phyloP scores from a whole-genome alignment of 2,329 filamentous ascomycete genomes.

The Aspergillus floridensis region DNA sequence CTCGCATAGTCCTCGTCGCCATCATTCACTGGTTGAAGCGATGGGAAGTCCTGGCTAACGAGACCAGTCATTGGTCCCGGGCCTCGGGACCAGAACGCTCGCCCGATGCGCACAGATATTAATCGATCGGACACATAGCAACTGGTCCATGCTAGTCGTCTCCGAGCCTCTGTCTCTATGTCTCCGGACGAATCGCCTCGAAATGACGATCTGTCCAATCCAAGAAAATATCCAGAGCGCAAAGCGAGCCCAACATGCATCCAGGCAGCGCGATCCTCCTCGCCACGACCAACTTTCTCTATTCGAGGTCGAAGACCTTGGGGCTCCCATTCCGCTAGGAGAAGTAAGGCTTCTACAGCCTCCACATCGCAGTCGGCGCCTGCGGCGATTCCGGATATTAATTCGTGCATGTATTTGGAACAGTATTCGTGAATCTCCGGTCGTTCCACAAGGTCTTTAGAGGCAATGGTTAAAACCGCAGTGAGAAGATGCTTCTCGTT shows the following conservation, averaged over 20 bases:
- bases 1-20: conserved; percentile 66
- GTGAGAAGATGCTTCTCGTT: conserved; percentile 67
- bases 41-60: conserved; percentile 65
- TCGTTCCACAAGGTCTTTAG: conserved; percentile 66
- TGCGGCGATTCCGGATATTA: conserved; percentile 65
- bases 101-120: conserved; percentile 68
- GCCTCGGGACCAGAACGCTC: conserved; percentile 71
- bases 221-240: conserved; percentile 67
- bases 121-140: conserved; percentile 67
- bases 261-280: conserved; percentile 73
- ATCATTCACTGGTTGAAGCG: conserved; percentile 56
- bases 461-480: conserved; percentile 67
- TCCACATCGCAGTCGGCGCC: conserved; percentile 67
- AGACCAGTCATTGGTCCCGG: conserved; percentile 66
- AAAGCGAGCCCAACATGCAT: conserved; percentile 72
- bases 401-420: conserved; percentile 66
- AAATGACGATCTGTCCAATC: conserved; percentile 67
- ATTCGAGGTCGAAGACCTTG: conserved; percentile 61
- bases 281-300: conserved; percentile 65
- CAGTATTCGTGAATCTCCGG: conserved; percentile 64
- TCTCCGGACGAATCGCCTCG: conserved; percentile 59
- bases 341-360: conserved; percentile 66
- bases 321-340: conserved; percentile 72
- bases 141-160: conserved; percentile 66
- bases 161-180: conserved; percentile 59